A percentile compares a stretch with the other conserved stretches of the same genome.
These are phyloP conservation scores for Colletotrichum lentis DNA, from an alignment of 2,329 filamentous ascomycete species.

Conservation along the genomic window DNA sequence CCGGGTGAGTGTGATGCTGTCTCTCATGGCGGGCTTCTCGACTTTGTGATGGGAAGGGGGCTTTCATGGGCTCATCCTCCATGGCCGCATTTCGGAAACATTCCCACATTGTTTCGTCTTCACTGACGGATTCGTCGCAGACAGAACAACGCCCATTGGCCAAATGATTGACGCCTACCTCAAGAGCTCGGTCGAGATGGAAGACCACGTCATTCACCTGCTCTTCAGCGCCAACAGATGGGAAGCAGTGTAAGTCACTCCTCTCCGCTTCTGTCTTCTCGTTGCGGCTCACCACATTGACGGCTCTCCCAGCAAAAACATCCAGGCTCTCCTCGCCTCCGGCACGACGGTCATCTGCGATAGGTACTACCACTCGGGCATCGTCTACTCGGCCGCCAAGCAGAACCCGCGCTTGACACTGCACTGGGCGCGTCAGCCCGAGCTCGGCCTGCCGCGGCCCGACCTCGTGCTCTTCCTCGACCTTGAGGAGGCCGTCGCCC, in stretches of 20 bases:
- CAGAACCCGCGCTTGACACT: constrained; percentile 73
- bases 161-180: constrained; percentile 88
- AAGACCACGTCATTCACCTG: constrained; percentile 89
- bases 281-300: constrained; percentile 1
- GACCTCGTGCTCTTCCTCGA: constrained; percentile 90
- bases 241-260: constrained; percentile 69
- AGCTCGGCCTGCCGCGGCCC: constrained; percentile 85
- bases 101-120: not conserved
- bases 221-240: constrained; percentile 92
- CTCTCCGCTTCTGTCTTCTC: no score
- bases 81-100: not conserved
- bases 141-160: constrained; percentile 84
- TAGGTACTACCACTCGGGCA: constrained; percentile 93
- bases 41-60: no score
- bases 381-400: constrained; percentile 93
- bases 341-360: constrained; percentile 86
- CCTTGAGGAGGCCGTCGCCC: constrained; percentile 76
- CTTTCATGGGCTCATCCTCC: no score
- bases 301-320: constrained; percentile 54
- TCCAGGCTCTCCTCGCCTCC: constrained; percentile 61
- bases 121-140: constrained; percentile 52
- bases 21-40: not conserved
- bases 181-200: constrained; percentile 73
- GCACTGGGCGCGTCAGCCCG: constrained; percentile 83
- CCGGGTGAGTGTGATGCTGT: constrained; percentile 57